Conservation (phyloP, 2,329 filamentous ascomycete genomes). For the Stagonosporopsis chrysanthemi region DNA sequence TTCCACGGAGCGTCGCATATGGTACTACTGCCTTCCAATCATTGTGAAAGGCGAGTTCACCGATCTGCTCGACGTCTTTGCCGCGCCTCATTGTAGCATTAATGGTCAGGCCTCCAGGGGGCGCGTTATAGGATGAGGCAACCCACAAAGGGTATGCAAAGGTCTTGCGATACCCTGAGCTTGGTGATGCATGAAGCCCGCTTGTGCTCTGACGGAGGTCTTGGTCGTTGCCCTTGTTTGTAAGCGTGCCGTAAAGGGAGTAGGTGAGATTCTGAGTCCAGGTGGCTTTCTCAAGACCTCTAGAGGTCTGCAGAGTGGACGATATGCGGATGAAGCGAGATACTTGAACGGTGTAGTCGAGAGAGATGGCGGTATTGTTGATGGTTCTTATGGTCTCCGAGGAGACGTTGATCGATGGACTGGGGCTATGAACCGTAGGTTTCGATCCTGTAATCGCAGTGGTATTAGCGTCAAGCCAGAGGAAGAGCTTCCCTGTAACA, state of each 20-base stretch:
- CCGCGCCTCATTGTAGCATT: constrained; percentile 58
- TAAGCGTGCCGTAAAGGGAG: constrained; percentile 63
- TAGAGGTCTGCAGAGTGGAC: constrained; percentile 61
- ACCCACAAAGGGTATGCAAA: constrained; percentile 70
- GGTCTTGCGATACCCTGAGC: constrained; percentile 46
- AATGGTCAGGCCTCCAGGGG: constrained; percentile 55
- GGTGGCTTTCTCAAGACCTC: constrained; percentile 49
- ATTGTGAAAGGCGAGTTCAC: constrained; percentile 63
- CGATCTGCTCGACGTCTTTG: constrained; percentile 56
- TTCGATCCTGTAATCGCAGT: constrained; percentile 61
- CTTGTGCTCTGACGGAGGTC: constrained; percentile 59
- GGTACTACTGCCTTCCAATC: constrained; percentile 64
- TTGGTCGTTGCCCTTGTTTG: constrained; percentile 64
- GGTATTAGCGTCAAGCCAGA: constrained; percentile 69
- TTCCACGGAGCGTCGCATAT: constrained; percentile 44
- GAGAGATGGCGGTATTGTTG: constrained; percentile 65
- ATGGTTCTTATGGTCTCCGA: constrained; percentile 56
- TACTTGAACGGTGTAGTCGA: constrained; percentile 66
- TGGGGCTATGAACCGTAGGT: constrained; percentile 46
- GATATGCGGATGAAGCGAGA: constrained; percentile 62
- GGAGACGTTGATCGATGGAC: constrained; percentile 60
- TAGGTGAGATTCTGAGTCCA: constrained; percentile 69
- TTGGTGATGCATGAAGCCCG: constrained; percentile 55
- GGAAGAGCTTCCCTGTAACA: constrained; percentile 79
- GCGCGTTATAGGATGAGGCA: constrained; percentile 59